Conservation (phyloP, 305 asterid genomes). For the Solanum chacoense region DNA sequence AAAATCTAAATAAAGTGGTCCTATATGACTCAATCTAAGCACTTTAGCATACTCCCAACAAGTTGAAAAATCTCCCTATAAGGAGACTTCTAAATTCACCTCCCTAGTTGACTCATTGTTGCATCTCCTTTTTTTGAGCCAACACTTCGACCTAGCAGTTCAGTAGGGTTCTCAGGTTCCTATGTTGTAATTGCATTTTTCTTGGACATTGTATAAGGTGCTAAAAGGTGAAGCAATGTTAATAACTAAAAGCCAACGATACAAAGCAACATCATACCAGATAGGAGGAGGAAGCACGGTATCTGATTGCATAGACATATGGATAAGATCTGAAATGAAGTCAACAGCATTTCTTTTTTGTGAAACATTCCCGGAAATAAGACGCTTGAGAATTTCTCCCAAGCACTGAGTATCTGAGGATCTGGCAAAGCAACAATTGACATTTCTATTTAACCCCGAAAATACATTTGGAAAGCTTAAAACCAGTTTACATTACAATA, state of each 20-base stretch:
- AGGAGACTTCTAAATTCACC: not conserved
- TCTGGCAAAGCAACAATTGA: slow-evolving; percentile 33
- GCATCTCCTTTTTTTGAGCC: not conserved
- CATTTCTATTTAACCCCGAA: slow-evolving; percentile 10
- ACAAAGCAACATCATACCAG: slow-evolving; percentile 30
- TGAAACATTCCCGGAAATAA: slow-evolving; percentile 36
- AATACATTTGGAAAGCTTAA: slow-evolving; percentile 3
- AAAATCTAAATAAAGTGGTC: not conserved
- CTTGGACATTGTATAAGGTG: not conserved
- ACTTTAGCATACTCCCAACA: not conserved
- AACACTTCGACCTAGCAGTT: not conserved
- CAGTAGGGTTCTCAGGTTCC: not conserved
- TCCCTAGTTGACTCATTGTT: not conserved
- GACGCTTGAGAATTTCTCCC: slow-evolving; percentile 50
- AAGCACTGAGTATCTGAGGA: slow-evolving; percentile 50
- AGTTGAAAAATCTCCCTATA: not conserved
- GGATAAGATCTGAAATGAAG: slow-evolving; percentile 52
- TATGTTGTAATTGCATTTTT: not conserved
- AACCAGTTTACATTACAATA: not conserved
- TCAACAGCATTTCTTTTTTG: slow-evolving; percentile 78
- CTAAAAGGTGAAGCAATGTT: not conserved
- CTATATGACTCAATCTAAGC: not conserved
- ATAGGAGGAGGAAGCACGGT: slow-evolving; percentile 36
- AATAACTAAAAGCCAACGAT: not conserved
- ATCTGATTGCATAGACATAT: slow-evolving; percentile 39